Evolutionary conservation across 192 early-diverging fungal genomes (phyloP).

Genomic region (Coemansia sp.): DNA sequence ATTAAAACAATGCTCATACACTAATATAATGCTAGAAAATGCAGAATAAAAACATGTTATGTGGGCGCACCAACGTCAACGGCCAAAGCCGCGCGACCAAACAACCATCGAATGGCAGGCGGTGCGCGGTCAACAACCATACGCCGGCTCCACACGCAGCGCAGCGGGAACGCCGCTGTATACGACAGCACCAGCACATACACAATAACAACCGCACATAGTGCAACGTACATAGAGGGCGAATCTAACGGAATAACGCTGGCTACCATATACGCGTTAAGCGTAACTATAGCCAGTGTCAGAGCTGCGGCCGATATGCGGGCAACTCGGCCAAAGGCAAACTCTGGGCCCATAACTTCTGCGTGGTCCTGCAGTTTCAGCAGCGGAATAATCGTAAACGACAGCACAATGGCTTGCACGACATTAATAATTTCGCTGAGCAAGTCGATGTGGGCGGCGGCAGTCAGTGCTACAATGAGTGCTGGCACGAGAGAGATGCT

Average conservation of each 20-base stretch:
- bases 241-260: constrained; percentile 47
- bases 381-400: constrained; percentile 65
- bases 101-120: constrained; percentile 25
- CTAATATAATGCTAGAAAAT: too few species aligned
- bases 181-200: constrained; percentile 32
- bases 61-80: background rate
- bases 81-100: constrained; percentile 21
- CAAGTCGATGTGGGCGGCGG: constrained; percentile 61
- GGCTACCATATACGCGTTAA: constrained; percentile 51
- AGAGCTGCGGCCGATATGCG: constrained; percentile 16
- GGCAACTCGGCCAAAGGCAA: constrained; percentile 36
- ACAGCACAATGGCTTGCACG: constrained; percentile 66
- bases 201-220: constrained; percentile 26
- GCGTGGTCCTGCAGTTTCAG: constrained; percentile 60
- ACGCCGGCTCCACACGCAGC: constrained; percentile 20
- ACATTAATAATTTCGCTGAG: constrained; percentile 73
- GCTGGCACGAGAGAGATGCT: constrained; percentile 64
- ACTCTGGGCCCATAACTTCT: constrained; percentile 57
- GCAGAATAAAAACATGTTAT: too few species aligned
- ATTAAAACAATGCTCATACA: too few species aligned
- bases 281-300: constrained; percentile 36
- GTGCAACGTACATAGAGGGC: constrained; percentile 39
- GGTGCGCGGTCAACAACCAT: constrained; percentile 41
- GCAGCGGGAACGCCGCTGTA: constrained; percentile 36
- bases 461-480: constrained; percentile 61